Base-by-base conservation (phyloP, 768 basidiomycete species). In the Lanmaoa pseudosensibilis region DNA sequence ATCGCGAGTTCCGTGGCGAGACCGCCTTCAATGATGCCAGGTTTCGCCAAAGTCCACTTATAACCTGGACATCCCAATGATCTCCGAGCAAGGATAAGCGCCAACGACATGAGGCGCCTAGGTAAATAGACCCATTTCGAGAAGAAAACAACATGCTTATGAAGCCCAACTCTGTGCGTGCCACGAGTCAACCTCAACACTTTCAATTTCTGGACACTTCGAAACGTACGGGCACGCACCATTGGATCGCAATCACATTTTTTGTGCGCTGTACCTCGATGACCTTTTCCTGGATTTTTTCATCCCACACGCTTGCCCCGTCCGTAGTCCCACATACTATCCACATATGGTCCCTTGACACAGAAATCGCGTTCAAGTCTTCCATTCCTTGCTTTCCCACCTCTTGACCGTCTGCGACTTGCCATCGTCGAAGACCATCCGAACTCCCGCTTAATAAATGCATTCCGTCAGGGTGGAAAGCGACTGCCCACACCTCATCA, bases 261-360 rank as follows among this genome's bases (percentile, higher is more conserved):
- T 18, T n/a, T 7, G 0, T 3, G 19, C 1, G 4, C 18, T 34
- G 25, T 36, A 51, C 43, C 0, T 39, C 33, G 51, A 36, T 8
- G 9, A 8, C 15, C 27, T 37, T 27, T 38, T 23, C 16, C 13
- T 9, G 16, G 5, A 16, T 37, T 16, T 38, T 3, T 1, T 1
- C 41, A 3, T 57, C 41, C 57, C 54, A 49, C 2, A 57, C 41
- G 2, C 19, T 56, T 13, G 34, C 54, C 12, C 52, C 54, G 0
- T 3, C 0, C 3, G 2, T 2, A 0, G 39, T 46, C 12, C 32
- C 57, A 2, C 54, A 45, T 0, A 50, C 57, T 8, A 57, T 25
- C 54, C 47, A 57, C 15, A 32, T 51, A 9, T 4, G 0, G 13
- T 58, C 43, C 13, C 21, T 25, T 2, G 57, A 58, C 36, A 45